phyloP scores from a whole-genome alignment of 768 basidiomycete genomes.

The Leucogyrophana mollusca region DNA sequence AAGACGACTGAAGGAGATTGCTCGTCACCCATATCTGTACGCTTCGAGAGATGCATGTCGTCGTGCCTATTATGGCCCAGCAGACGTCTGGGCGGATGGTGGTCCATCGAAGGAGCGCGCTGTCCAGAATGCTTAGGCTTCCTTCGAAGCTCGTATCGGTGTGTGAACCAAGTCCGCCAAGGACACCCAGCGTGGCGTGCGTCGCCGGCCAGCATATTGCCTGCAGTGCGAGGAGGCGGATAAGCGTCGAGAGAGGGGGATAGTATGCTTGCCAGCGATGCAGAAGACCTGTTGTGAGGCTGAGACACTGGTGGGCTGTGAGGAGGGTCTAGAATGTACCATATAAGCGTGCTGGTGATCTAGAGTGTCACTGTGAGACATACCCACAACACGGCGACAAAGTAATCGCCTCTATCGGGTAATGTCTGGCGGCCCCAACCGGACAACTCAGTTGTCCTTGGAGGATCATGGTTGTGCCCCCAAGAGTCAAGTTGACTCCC shows the following conservation, averaged over 20 bases:
- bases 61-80: conserved; percentile 90
- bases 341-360: too few relatives aligned
- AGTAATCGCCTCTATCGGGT: conserved; percentile 61
- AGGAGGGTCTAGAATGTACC: conserved; percentile 69
- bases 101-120: conserved; percentile 36
- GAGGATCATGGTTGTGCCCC: conserved; percentile 5
- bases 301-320: conserved; percentile 88
- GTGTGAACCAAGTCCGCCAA: conserved; percentile 42
- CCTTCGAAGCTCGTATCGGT: not conserved
- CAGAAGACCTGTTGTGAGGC: conserved; percentile 84
- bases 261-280: conserved; percentile 92
- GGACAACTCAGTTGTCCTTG: not conserved
- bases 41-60: conserved; percentile 78
- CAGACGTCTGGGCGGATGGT: conserved; percentile 74
- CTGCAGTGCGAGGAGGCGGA: conserved; percentile 89
- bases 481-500: conserved; percentile 10
- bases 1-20: conserved; percentile 52
- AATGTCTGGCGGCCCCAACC: conserved; percentile 33
- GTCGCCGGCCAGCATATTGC: conserved; percentile 97
- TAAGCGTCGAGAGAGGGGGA: conserved; percentile 80
- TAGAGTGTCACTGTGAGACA: conserved; percentile 15
- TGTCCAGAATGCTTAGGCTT: conserved; percentile 19
- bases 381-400: conserved; percentile 74
- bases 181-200: conserved; percentile 73
- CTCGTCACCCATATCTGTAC: conserved; percentile 96